Percentiles rank a stretch among this genome's conserved stretches.
Evolutionary conservation across 371 early-diverging fungal genomes (phyloP).

Genomic region (Neoconidiobolus thromboides): DNA sequence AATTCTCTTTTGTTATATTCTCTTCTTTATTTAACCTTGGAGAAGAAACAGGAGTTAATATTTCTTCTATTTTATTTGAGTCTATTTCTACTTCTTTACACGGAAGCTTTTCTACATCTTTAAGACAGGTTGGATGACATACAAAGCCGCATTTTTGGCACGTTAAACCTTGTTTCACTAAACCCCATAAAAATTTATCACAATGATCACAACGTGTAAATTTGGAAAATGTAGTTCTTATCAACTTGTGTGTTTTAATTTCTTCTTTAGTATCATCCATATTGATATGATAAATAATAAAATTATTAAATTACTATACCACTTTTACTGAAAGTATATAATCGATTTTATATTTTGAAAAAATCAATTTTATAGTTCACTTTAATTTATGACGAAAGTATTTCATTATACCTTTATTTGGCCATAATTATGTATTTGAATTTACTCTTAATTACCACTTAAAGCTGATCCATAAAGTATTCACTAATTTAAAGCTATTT

Average conservation of each 20-base stretch:
- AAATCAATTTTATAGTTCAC: too few species aligned
- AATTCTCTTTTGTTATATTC: neutral
- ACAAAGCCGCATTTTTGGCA: slow-evolving; percentile 8
- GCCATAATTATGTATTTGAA: too few species aligned
- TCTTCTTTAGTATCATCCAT: neutral
- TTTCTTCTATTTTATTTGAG: neutral
- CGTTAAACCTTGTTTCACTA: slow-evolving; percentile 7
- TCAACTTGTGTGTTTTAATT: slow-evolving; percentile 7
- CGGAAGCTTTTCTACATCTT: neutral
- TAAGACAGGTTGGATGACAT: neutral
- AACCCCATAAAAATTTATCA: slow-evolving; percentile 11
- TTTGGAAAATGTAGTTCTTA: slow-evolving; percentile 9
- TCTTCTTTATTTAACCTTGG: neutral
- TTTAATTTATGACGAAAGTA: too few species aligned
- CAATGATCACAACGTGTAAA: slow-evolving; percentile 12
- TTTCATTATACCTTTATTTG: too few species aligned
- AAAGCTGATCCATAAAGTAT: too few species aligned
- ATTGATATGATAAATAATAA: neutral
- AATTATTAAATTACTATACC: too few species aligned
- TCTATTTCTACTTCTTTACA: neutral
- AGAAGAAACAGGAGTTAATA: neutral
- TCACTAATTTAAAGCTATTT: too few species aligned
- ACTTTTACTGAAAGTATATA: too few species aligned
- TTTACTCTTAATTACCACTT: too few species aligned
- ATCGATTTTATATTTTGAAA: too few species aligned